Percentiles rank a stretch among this genome's conserved stretches.
These are phyloP conservation scores for Termitomyces sp. DNA, from an alignment of 768 basidiomycete genomes.

Conservation along the genomic window DNA sequence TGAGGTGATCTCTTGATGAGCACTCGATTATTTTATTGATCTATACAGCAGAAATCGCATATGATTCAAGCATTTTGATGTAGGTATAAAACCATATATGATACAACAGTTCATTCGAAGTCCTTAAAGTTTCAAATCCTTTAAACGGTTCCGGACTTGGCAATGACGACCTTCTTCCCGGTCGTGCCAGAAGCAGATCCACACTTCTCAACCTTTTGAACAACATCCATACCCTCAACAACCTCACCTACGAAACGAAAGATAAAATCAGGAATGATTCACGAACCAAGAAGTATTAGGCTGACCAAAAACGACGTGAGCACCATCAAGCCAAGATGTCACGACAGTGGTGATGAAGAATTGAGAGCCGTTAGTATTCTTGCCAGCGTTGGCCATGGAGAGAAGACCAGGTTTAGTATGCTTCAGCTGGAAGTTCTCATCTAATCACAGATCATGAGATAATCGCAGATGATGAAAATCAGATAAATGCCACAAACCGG, in stretches of 20 bases:
- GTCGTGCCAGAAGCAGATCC: conserved; percentile 37
- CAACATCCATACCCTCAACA: conserved; percentile 53
- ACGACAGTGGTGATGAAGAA: conserved; percentile 88
- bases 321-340: conserved; percentile 77
- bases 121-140: neutral
- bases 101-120: conserved; percentile 9
- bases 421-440: conserved; percentile 80
- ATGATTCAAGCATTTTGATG: neutral
- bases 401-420: conserved; percentile 67
- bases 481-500: conserved; percentile 32
- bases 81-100: conserved; percentile 11
- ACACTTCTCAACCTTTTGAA: conserved; percentile 35
- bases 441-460: conserved; percentile 26
- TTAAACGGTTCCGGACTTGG: conserved; percentile 45
- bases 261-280: neutral
- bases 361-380: conserved; percentile 80
- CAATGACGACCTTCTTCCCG: conserved; percentile 44
- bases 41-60: neutral
- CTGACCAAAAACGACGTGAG: conserved; percentile 83
- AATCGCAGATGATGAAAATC: conserved; percentile 2
- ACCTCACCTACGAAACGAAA: conserved; percentile 45
- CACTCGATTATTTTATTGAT: no score
- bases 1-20: no score
- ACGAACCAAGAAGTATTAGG: neutral
- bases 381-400: conserved; percentile 78